These are phyloP conservation scores for Leishmania lainsoni DNA, from an alignment of 208 protist species.

Conservation along the genomic window DNA sequence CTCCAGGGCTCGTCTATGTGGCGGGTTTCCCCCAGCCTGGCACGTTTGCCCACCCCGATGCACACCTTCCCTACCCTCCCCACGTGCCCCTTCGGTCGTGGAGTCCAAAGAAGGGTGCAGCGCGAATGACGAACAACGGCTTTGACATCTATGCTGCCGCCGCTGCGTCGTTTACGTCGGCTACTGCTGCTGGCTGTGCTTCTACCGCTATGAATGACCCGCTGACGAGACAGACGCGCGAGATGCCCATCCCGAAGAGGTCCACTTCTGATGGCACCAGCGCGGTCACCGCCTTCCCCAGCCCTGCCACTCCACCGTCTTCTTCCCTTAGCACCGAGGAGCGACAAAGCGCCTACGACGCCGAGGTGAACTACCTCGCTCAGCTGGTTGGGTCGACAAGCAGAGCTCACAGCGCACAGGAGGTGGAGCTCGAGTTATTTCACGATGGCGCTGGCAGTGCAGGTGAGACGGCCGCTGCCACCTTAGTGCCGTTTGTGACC, in stretches of 20 bases:
- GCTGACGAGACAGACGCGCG: constrained; percentile 37
- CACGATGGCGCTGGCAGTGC: constrained; percentile 20
- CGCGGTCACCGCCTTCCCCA: not conserved
- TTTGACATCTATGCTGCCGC: constrained; percentile 56
- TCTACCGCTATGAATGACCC: constrained; percentile 9
- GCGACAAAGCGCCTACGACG: constrained; percentile 38
- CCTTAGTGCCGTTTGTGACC: not conserved
- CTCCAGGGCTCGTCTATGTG: constrained; percentile 60
- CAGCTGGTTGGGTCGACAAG: constrained; percentile 39
- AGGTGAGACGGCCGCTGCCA: not conserved
- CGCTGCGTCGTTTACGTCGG: not conserved
- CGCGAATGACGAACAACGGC: constrained; percentile 56
- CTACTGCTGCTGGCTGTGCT: not conserved
- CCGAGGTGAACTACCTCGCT: constrained; percentile 64
- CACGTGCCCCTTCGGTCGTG: constrained; percentile 42
- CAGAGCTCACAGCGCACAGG: constrained; percentile 11
- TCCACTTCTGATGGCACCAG: not conserved
- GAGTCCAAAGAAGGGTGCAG: constrained; percentile 26
- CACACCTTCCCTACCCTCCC: constrained; percentile 36
- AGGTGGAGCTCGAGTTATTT: constrained; percentile 58
- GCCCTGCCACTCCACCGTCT: not conserved
- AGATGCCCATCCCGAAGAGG: constrained; percentile 15
- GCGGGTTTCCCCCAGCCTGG: constrained; percentile 5
- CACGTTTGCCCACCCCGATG: constrained; percentile 58
- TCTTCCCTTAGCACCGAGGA: not conserved